These are phyloP conservation scores for Penicillium rolfsii DNA, from an alignment of 2,329 filamentous ascomycete species.

Conservation along the genomic window DNA sequence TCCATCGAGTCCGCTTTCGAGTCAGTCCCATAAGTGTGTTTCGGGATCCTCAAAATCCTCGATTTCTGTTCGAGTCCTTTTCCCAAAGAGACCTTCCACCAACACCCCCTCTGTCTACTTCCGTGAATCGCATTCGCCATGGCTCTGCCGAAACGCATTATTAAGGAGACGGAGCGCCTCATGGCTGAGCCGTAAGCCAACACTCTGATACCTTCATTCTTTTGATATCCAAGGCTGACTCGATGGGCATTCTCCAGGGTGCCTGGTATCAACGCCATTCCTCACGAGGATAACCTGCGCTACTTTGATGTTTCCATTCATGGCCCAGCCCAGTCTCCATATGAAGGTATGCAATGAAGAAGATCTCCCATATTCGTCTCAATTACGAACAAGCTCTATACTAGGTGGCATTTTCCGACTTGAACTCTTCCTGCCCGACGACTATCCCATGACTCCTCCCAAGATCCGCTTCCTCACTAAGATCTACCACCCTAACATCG, in stretches of 20 bases:
- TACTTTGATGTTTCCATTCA: constrained; percentile 99
- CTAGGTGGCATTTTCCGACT: constrained; percentile 87
- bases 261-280: constrained; percentile 91
- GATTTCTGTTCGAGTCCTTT: background rate
- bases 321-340: constrained; percentile 87
- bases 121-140: constrained; percentile 36
- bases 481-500: constrained; percentile 99
- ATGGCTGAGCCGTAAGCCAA: constrained; percentile 87
- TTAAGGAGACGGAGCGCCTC: constrained; percentile 97
- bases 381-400: constrained; percentile 12
- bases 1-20: background rate
- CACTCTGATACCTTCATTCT: background rate
- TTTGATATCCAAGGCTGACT: background rate
- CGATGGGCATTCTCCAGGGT: constrained; percentile 61
- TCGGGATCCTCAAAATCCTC: background rate
- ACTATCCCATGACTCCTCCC: constrained; percentile 98
- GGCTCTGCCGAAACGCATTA: constrained; percentile 92
- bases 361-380: background rate
- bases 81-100: background rate
- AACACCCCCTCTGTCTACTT: constrained; percentile 7
- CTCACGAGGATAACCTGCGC: constrained; percentile 94
- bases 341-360: constrained; percentile 68
- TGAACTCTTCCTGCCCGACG: constrained; percentile 95
- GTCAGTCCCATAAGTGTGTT: background rate
- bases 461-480: constrained; percentile 99